Evolutionary conservation across 345 rosid genomes (phyloP), one percentile per base, ranked within the genome.

Genomic region (Nephelium lappaceum): DNA sequence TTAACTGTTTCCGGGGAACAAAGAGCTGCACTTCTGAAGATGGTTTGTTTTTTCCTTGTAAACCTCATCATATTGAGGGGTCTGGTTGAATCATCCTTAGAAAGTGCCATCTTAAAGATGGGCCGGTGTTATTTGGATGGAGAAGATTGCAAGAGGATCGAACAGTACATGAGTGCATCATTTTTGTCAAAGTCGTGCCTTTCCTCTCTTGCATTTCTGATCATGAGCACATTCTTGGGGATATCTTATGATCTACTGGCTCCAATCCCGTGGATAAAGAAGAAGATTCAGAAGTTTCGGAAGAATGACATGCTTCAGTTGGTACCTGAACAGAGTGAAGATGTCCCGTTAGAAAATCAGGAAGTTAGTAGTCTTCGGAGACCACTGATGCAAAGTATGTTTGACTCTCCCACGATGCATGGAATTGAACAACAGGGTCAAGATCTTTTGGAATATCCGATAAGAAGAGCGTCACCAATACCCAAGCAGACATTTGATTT

Each of bases 21-120:
- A 77, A 89, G 91, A 86, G 98, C 99, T 66, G 97, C 97, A 39
- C 97, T 96, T 69, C 78, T 96, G 81, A 96, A 94, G 92, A 90
- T 96, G 99, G 98, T 93, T 81, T 96, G 99, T 87, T 96, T 94
- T 84, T 96, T 93, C 86, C 98, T 96, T 71, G 98, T 96, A 58
- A 96, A 96, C 84, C 97, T 96, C 72, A 94, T 96, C 67, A 84
- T 93, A 18, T 82, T 96, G 83, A 91, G 91, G 85, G 98, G 90
- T 80, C 84, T 96, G 65, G 97, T 96, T 0, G 98, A 96, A 79
- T 96, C 98, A 14, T 96, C 98, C 3, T 83, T 94, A 47, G 99
- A 96, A 81, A 86, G 91, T 27, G 91, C 98, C 38, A 85, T 96
- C 84, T 85, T 95, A 72, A 82, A 83, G 68, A 95, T 95, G 99